phyloP scores from a whole-genome alignment of 73 alveolate species.

The Tetrahymena elliotti region DNA sequence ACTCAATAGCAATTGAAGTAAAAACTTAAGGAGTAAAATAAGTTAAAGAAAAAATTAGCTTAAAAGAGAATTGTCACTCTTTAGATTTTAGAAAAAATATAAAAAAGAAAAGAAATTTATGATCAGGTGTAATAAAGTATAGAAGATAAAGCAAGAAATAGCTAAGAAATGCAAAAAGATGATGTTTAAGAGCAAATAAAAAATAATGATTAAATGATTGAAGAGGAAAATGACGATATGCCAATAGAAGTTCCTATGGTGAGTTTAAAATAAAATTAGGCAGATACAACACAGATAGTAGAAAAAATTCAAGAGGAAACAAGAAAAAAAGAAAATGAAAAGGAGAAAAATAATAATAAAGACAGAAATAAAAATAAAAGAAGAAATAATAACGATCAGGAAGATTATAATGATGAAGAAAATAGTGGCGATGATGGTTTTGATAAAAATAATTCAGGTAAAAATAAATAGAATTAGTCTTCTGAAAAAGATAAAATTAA shows the following conservation, averaged over 20 bases:
- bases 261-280: not conserved
- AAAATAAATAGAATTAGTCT: not conserved
- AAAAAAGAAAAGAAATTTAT: not conserved
- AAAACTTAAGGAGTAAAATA: not conserved
- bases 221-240: not conserved
- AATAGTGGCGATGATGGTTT: not conserved
- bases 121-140: not conserved
- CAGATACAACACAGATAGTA: not conserved
- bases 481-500: not conserved
- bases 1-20: not conserved
- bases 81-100: not conserved
- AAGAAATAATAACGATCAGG: not conserved
- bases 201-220: not conserved
- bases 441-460: not conserved
- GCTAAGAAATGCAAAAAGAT: not conserved
- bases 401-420: not conserved
- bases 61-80: not conserved
- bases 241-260: not conserved
- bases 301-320: not conserved
- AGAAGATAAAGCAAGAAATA: not conserved
- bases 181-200: not conserved
- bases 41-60: not conserved
- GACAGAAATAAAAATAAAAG: not conserved
- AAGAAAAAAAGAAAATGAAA: not conserved
- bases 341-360: not conserved